Evolutionary conservation across 495 filamentous ascomycete genomes (phyloP).

Genomic region (Penicillium lividum): DNA sequence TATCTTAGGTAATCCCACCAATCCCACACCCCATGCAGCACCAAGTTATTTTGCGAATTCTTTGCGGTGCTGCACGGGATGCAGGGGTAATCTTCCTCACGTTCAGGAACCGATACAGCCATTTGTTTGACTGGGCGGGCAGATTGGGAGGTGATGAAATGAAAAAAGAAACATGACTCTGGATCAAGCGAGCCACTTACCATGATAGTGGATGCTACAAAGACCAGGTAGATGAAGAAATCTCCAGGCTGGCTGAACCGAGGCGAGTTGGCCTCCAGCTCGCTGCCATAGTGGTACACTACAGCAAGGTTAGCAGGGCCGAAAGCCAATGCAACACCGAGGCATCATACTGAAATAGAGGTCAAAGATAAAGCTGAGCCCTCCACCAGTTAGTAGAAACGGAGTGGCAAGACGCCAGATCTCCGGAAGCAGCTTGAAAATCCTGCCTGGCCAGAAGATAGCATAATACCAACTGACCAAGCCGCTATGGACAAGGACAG

Average conservation of each 20-base stretch:
- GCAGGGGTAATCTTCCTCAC: constrained; percentile 94
- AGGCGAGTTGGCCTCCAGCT: constrained; percentile 60
- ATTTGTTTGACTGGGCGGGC: constrained; percentile 79
- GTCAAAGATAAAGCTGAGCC: constrained; percentile 72
- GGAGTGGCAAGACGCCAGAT: constrained; percentile 68
- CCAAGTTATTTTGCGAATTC: constrained; percentile 73
- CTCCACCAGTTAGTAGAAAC: constrained; percentile 69
- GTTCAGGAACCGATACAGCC: constrained; percentile 97
- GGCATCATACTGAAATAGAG: constrained; percentile 71
- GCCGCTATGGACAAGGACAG: constrained; percentile 60
- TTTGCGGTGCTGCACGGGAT: constrained; percentile 61
- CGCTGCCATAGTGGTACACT: constrained; percentile 69
- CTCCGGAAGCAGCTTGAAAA: constrained; percentile 68
- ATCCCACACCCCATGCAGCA: constrained; percentile 73
- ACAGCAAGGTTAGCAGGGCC: constrained; percentile 30
- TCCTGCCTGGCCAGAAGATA: constrained; percentile 54
- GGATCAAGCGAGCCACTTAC: constrained; percentile 52
- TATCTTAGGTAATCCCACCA: constrained; percentile 91
- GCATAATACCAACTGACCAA: constrained; percentile 56
- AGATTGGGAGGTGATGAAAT: constrained; percentile 79
- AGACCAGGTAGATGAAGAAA: constrained; percentile 66
- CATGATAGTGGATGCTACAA: constrained; percentile 58
- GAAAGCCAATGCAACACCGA: constrained; percentile 15
- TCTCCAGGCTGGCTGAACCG: constrained; percentile 65
- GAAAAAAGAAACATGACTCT: constrained; percentile 18